A percentile compares a stretch with the other conserved stretches of the same genome.
These are phyloP conservation scores for Trapa bicornis DNA, from an alignment of 345 rosid genomes.

Conservation along the genomic window DNA sequence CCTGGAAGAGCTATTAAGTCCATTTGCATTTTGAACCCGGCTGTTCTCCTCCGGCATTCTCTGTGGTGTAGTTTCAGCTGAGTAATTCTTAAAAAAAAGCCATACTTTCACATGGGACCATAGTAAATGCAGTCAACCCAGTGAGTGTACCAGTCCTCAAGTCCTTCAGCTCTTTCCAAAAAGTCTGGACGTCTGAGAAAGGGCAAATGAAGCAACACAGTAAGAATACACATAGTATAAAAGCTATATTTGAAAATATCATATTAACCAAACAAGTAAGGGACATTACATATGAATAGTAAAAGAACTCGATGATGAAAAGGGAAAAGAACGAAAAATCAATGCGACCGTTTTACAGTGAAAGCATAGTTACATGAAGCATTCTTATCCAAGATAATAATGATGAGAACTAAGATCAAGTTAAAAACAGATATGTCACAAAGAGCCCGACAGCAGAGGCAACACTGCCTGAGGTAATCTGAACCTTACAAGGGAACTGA, in stretches of 20 bases:
- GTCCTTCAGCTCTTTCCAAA: not conserved
- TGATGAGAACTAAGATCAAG: not conserved
- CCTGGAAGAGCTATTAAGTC: conserved; percentile 29
- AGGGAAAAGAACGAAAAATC: not conserved
- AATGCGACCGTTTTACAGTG: not conserved
- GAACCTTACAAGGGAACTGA: not conserved
- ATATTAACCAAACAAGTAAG: not conserved
- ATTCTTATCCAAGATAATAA: not conserved
- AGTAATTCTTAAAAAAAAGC: conserved; percentile 67
- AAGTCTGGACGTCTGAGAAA: conserved; percentile 1
- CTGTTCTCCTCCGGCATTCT: conserved; percentile 51
- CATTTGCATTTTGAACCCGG: conserved; percentile 29
- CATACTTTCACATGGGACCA: conserved; percentile 59
- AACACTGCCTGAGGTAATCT: not conserved
- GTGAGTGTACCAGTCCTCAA: not conserved
- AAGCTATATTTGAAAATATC: not conserved
- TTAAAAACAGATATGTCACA: not conserved
- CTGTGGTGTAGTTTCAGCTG: conserved; percentile 43
- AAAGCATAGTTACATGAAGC: not conserved
- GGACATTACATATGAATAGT: not conserved
- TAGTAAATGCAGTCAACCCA: not conserved
- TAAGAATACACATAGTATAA: not conserved
- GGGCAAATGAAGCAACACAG: not conserved
- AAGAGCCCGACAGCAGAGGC: not conserved
- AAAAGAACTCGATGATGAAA: not conserved